These are phyloP conservation scores for Phialocephala sp. DNA, from an alignment of 2,329 filamentous ascomycete genomes.

Conservation along the genomic window DNA sequence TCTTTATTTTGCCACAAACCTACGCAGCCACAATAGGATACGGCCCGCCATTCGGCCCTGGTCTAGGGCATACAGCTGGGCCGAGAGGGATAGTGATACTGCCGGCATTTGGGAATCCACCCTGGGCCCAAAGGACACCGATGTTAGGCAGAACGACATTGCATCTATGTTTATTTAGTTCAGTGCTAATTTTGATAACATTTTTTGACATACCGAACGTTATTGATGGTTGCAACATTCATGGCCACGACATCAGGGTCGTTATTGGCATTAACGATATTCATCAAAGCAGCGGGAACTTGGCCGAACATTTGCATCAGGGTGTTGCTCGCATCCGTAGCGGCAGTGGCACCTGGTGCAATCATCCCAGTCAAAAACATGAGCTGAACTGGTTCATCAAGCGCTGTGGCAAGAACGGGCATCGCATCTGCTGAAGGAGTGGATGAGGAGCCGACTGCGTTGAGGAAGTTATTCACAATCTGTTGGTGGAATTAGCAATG, in stretches of 20 bases:
- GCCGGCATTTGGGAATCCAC: conserved; percentile 2
- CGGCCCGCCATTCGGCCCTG: neutral
- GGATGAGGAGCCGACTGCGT: neutral
- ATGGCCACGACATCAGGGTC: neutral
- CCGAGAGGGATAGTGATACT: neutral
- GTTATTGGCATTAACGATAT: neutral
- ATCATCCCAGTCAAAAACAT: neutral
- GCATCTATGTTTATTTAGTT: neutral
- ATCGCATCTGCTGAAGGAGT: neutral
- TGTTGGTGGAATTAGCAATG: neutral
- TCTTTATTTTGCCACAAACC: neutral
- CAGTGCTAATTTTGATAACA: neutral
- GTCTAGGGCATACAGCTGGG: neutral
- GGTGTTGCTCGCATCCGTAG: neutral
- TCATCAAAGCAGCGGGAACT: neutral
- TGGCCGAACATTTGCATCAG: conserved; percentile 5
- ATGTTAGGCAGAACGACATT: neutral
- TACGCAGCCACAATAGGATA: neutral
- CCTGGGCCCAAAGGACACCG: neutral
- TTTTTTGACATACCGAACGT: neutral
- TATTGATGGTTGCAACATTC: conserved; percentile 1
- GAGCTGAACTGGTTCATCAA: neutral
- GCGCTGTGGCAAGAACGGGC: neutral
- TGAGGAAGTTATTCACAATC: neutral
- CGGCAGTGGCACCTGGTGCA: neutral